A percentile compares a stretch with the other conserved stretches of the same genome.
Conservation (phyloP, 306 rosid species). For the Trifolium repens region DNA sequence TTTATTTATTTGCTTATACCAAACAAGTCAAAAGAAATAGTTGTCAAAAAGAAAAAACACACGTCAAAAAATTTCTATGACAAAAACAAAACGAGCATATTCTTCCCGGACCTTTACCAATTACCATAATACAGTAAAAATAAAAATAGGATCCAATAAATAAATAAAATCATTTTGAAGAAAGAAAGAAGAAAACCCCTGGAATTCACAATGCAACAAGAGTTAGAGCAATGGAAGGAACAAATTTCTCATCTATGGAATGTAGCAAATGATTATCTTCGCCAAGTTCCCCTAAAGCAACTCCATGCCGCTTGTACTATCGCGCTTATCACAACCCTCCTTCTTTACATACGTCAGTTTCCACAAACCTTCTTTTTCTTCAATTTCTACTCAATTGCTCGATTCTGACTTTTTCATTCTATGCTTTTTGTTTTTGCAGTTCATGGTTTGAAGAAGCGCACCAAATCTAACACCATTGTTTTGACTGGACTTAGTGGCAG, state of each 20-base stretch:
- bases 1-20: too few relatives aligned
- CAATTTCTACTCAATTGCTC: not conserved
- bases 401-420: not conserved
- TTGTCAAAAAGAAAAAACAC: too few relatives aligned
- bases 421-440: constrained; percentile 50
- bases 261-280: constrained; percentile 45
- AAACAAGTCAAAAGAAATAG: too few relatives aligned
- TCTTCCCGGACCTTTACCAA: not conserved
- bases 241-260: constrained; percentile 43
- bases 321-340: constrained; percentile 52
- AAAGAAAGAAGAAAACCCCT: not conserved
- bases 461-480: constrained; percentile 70
- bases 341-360: constrained; percentile 55
- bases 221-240: constrained; percentile 60
- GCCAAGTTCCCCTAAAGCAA: constrained; percentile 62
- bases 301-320: constrained; percentile 62
- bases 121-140: too few relatives aligned
- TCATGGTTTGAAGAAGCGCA: constrained; percentile 66
- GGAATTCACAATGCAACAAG: constrained; percentile 48
- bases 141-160: not conserved
- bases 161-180: not conserved
- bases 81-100: not conserved
- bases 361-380: not conserved
- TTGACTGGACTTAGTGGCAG: constrained; percentile 82
- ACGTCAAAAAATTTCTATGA: too few relatives aligned